Base-by-base conservation (phyloP, 106 monocot species). In the Amphibolis antarctica region DNA sequence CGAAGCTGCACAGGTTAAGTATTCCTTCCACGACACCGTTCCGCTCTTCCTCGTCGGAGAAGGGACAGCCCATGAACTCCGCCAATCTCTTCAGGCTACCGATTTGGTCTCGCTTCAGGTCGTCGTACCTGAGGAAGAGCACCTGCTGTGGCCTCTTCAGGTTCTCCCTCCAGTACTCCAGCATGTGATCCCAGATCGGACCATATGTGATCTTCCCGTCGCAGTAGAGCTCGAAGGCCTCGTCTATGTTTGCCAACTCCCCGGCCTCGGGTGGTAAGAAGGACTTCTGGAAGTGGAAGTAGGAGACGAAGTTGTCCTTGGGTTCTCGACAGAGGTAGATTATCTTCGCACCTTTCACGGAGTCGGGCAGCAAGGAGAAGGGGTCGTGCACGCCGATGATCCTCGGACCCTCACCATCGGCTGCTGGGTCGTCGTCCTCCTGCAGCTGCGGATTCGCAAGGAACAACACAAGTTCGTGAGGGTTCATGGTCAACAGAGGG, bases 241-340 rank as follows among this genome's bases (percentile, higher is more conserved):
- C 19, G 17, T 27, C 44, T 27, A 81, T 36, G 36, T 36, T 36
- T 36, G 4, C 2, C 36, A 10, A 48, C 18, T 18, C 1, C 15
- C 10, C 14, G 48, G 45, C 45, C 5, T 12, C 53, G 19, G 7
- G 19, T 53, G 10, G 21, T 12, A 55, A 19, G 1, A 1, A 12
- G 23, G 23, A 55, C 21, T 56, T 26, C 11, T 28, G 20, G 4
- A 26, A 27, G 12, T 28, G 12, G 25, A 1, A 28, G 14, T 18
- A 9, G 0, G 78, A 82, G 36, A 82, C 62, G 9, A 79, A 28
- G 0, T 47, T 63, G 31, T 84, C 83, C 57, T 76, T 83, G 5
- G 74, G 80, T 17, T 77, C 53, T 0, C 73, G 47, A 23, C 73
- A 77, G 9, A 80, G 36, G 66, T 84, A 84, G 1, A 80, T 54